A percentile compares a stretch with the other conserved stretches of the same genome.
Conservation (phyloP, 2,329 filamentous ascomycete genomes). For the Nemania serpens region DNA sequence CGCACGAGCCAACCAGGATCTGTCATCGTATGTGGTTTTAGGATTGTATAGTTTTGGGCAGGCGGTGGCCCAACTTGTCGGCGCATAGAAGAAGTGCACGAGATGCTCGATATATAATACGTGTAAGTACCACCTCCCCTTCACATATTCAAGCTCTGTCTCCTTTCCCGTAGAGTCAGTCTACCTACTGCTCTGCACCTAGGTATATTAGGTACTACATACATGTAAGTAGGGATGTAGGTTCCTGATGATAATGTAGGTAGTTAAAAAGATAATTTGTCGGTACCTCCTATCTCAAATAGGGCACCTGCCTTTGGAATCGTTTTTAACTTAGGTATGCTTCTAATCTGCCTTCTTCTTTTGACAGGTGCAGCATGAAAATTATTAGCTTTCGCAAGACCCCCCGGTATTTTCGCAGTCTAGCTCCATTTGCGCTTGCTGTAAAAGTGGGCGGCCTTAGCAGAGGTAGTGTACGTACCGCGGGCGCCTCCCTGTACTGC, state of each 20-base stretch:
- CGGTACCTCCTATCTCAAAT: neutral
- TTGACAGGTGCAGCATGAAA: slow-evolving; percentile 1
- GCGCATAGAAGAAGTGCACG: neutral
- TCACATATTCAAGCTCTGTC: neutral
- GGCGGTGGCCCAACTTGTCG: neutral
- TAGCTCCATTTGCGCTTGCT: neutral
- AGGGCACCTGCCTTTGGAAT: neutral
- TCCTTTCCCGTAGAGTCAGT: neutral
- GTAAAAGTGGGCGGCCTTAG: neutral
- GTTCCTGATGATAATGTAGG: too few species aligned
- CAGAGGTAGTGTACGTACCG: too few species aligned
- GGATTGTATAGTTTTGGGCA: neutral
- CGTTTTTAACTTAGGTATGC: neutral
- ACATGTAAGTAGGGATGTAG: neutral
- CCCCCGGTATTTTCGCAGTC: neutral
- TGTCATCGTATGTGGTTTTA: too few species aligned
- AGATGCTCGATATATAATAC: neutral
- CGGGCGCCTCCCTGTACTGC: too few species aligned
- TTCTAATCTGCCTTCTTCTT: neutral
- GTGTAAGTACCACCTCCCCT: neutral
- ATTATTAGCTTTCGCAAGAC: neutral
- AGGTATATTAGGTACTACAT: too few species aligned
- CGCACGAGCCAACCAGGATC: neutral
- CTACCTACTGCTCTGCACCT: too few species aligned
- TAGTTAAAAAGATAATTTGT: too few species aligned